Evolutionary conservation across 306 rosid species (phyloP).

Genomic region (Prunus mume): DNA sequence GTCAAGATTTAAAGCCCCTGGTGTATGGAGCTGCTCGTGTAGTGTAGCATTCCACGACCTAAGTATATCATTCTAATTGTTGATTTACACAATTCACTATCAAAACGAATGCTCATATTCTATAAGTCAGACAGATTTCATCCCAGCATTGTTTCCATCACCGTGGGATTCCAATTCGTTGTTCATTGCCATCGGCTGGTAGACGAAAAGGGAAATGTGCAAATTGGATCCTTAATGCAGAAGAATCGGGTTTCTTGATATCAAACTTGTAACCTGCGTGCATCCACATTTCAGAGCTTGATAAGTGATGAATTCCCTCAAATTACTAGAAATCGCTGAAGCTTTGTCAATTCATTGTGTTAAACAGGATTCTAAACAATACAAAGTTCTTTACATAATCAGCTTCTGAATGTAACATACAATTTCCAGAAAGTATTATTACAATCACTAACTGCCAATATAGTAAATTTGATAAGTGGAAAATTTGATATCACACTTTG

Average conservation of each 20-base stretch:
- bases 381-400: not conserved
- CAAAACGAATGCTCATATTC: not conserved
- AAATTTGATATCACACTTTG: not conserved
- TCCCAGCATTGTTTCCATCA: constrained; percentile 24
- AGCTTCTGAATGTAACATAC: not conserved
- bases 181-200: constrained; percentile 41
- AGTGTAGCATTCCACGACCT: not conserved
- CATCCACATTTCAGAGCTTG: constrained; percentile 21
- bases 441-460: not conserved
- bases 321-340: not conserved
- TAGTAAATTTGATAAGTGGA: not conserved
- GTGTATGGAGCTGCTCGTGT: not conserved
- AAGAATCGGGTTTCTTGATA: constrained; percentile 59
- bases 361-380: not conserved
- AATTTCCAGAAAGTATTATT: not conserved
- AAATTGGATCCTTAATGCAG: constrained; percentile 56
- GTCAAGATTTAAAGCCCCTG: not conserved
- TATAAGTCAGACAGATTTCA: constrained; percentile 20
- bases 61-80: not conserved
- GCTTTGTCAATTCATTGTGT: not conserved
- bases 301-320: not conserved
- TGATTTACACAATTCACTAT: not conserved
- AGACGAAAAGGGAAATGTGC: constrained; percentile 81
- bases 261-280: constrained; percentile 78
- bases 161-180: constrained; percentile 16